A percentile compares a stretch with the other conserved stretches of the same genome.
Evolutionary conservation across 345 rosid species (phyloP).

Genomic region (Syzygium grande): DNA sequence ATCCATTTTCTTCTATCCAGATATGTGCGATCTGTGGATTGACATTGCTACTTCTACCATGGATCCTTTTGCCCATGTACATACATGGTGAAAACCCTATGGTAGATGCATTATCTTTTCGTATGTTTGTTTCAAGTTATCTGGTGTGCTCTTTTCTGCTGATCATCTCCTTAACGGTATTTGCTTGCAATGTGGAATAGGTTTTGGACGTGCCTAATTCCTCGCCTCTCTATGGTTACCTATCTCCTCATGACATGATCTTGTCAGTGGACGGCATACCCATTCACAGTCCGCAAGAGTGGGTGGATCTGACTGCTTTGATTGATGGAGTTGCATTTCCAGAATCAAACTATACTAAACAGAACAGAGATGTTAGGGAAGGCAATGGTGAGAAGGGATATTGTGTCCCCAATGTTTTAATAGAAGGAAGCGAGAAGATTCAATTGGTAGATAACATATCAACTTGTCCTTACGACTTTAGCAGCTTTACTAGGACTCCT

Average conservation of each 20-base stretch:
- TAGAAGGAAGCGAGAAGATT: conserved; percentile 33
- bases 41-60: conserved; percentile 46
- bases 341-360: conserved; percentile 23
- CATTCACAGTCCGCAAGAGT: conserved; percentile 47
- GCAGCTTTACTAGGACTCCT: conserved; percentile 30
- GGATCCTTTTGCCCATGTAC: conserved; percentile 52
- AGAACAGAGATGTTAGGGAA: conserved; percentile 14
- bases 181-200: conserved; percentile 21
- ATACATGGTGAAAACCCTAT: conserved; percentile 43
- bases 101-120: conserved; percentile 18
- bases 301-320: conserved; percentile 40
- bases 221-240: conserved; percentile 62
- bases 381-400: conserved; percentile 50
- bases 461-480: conserved; percentile 50
- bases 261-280: conserved; percentile 59
- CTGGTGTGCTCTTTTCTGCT: background rate
- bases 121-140: background rate
- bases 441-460: conserved; percentile 21
- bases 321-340: conserved; percentile 26
- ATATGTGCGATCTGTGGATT: conserved; percentile 62
- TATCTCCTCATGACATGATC: conserved; percentile 72
- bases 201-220: conserved; percentile 55
- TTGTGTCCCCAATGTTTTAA: conserved; percentile 49
- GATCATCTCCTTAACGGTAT: background rate
- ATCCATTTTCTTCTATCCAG: conserved; percentile 12